Percentiles rank a stretch among this genome's conserved stretches.
These are phyloP conservation scores for Bretschneidera sinensis DNA, from an alignment of 345 rosid genomes.

Conservation along the genomic window DNA sequence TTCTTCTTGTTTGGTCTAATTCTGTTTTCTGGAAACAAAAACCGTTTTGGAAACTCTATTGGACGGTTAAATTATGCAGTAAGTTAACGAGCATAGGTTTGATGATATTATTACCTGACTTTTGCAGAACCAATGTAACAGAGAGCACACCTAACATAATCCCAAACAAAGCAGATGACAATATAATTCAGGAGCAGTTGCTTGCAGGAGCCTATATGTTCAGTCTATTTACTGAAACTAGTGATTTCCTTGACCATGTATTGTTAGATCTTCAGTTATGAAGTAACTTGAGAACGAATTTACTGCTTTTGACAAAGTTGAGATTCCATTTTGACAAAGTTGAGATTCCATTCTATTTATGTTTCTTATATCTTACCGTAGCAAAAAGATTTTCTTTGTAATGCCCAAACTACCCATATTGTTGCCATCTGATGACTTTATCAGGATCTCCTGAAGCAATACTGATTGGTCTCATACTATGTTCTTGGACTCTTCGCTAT, in stretches of 20 bases:
- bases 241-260: background rate
- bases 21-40: no score
- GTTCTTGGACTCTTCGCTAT: no score
- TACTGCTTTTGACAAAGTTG: constrained; percentile 32
- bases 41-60: no score
- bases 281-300: constrained; percentile 2
- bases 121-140: constrained; percentile 11
- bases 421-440: no score
- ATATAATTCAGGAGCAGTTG: constrained; percentile 1
- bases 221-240: background rate
- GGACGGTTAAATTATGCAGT: no score
- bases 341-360: constrained; percentile 14
- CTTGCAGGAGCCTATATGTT: background rate
- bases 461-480: no score
- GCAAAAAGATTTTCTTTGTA: no score
- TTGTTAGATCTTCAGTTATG: background rate
- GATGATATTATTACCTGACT: constrained; percentile 20
- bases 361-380: constrained; percentile 21
- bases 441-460: no score
- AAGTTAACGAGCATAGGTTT: no score
- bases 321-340: constrained; percentile 30
- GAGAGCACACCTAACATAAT: constrained; percentile 19
- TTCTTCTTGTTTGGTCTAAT: no score
- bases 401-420: no score
- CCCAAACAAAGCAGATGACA: constrained; percentile 17